phyloP scores from a whole-genome alignment of 352 stramenopile genomes.

The Phytophthora brassicae region DNA sequence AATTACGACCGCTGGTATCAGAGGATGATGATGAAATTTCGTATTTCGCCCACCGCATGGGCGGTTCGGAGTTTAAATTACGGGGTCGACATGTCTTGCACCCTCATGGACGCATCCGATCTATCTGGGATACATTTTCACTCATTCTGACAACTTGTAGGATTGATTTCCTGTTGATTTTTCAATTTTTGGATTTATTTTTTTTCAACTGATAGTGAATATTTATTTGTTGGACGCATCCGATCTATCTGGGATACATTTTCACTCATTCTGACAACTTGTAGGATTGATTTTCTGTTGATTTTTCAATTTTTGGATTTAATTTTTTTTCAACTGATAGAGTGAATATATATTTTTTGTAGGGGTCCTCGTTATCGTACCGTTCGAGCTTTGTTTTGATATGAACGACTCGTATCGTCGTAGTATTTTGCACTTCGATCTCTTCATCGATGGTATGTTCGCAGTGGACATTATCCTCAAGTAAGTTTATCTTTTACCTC shows the following conservation, averaged over 20 bases:
- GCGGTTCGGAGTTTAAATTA: constrained; percentile 53
- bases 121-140: constrained; percentile 59
- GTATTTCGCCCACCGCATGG: constrained; percentile 59
- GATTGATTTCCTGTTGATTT: no score
- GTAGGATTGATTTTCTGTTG: no score
- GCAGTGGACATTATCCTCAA: constrained; percentile 70
- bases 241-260: constrained; percentile 65
- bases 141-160: constrained; percentile 69
- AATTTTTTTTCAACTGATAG: no score
- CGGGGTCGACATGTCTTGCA: constrained; percentile 54
- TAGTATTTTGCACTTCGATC: constrained; percentile 51
- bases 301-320: no score
- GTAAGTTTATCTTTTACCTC: constrained; percentile 28
- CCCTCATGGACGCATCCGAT: constrained; percentile 55
- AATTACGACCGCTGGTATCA: constrained; percentile 16
- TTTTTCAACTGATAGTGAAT: no score
- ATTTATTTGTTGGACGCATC: constrained; percentile 32
- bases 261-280: constrained; percentile 58
- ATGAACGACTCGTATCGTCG: constrained; percentile 34
- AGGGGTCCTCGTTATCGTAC: constrained; percentile 66
- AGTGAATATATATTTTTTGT: no score
- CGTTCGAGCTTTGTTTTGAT: constrained; percentile 72
- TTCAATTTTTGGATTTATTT: no score
- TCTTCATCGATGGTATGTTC: constrained; percentile 71
- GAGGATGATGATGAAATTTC: constrained; percentile 68